These are phyloP conservation scores for Aspergillus conjunctus DNA, from an alignment of 495 filamentous ascomycete species.

Conservation along the genomic window DNA sequence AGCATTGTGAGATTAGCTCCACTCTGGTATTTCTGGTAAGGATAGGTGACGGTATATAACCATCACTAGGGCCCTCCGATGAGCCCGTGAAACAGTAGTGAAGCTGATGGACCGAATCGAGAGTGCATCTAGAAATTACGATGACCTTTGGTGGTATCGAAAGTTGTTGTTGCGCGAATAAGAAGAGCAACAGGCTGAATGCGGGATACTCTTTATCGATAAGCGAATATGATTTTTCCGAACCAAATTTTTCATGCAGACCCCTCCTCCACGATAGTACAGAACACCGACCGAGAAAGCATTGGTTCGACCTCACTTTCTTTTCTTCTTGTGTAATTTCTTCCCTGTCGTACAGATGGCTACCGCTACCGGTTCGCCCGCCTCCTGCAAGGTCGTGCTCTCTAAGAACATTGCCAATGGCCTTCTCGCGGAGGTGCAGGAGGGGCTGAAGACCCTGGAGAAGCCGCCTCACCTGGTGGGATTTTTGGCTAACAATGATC, in stretches of 20 bases:
- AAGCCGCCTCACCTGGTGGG: slow-evolving; percentile 78
- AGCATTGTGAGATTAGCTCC: no score
- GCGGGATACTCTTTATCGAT: slow-evolving; percentile 48
- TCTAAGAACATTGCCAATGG: slow-evolving; percentile 80
- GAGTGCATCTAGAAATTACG: no score
- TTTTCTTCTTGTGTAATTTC: slow-evolving; percentile 13
- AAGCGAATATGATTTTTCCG: slow-evolving; percentile 47
- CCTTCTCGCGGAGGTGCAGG: slow-evolving; percentile 74
- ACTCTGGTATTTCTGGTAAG: no score
- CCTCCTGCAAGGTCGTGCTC: slow-evolving; percentile 88
- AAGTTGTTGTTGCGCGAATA: neutral
- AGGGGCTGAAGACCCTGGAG: slow-evolving; percentile 68
- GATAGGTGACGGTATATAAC: no score
- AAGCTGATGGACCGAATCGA: no score
- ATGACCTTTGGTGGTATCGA: neutral
- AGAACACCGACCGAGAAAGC: slow-evolving; percentile 17
- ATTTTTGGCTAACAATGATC: slow-evolving; percentile 89
- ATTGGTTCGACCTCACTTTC: slow-evolving; percentile 17
- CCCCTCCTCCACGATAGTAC: slow-evolving; percentile 19
- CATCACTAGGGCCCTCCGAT: no score
- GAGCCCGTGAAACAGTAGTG: no score
- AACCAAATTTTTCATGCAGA: slow-evolving; percentile 31
- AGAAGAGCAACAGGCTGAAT: slow-evolving; percentile 32
- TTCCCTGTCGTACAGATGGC: slow-evolving; percentile 34
- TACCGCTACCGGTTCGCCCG: slow-evolving; percentile 35